phyloP scores from a whole-genome alignment of 2,329 filamentous ascomycete species.

The Pseudonectria foliicola region DNA sequence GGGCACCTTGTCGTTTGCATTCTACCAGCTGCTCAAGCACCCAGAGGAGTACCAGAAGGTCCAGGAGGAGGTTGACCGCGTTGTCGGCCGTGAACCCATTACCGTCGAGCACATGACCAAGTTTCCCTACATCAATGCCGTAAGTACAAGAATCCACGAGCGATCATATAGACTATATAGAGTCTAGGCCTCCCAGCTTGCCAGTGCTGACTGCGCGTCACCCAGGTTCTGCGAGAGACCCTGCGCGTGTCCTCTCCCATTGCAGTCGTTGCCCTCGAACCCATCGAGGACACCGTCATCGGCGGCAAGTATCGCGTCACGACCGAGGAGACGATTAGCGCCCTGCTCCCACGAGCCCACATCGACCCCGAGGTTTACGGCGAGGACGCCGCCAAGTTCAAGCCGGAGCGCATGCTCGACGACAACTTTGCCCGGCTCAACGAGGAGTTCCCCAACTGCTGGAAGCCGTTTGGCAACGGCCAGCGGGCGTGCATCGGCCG shows the following conservation, averaged over 20 bases:
- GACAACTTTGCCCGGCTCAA: slow-evolving; percentile 56
- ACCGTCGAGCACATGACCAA: slow-evolving; percentile 54
- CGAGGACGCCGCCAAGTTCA: slow-evolving; percentile 57
- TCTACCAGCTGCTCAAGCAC: slow-evolving; percentile 59
- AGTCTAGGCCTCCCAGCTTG: too few species aligned
- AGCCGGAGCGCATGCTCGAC: slow-evolving; percentile 65
- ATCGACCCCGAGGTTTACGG: slow-evolving; percentile 59
- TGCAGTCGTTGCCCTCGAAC: slow-evolving; percentile 46
- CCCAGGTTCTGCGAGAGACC: slow-evolving; percentile 53
- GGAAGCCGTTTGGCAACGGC: slow-evolving; percentile 72
- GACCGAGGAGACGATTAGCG: slow-evolving; percentile 41
- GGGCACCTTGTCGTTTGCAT: slow-evolving; percentile 57
- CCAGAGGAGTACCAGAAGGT: slow-evolving; percentile 53
- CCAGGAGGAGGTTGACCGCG: slow-evolving; percentile 59
- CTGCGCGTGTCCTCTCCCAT: slow-evolving; percentile 57
- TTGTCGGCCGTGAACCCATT: slow-evolving; percentile 53
- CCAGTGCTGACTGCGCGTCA: background rate
- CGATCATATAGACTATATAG: too few species aligned
- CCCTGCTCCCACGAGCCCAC: slow-evolving; percentile 49
- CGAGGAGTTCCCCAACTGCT: slow-evolving; percentile 53
- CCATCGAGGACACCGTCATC: slow-evolving; percentile 47
- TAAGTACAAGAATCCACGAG: slow-evolving; percentile 19
- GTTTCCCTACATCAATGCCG: slow-evolving; percentile 58
- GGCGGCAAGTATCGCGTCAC: slow-evolving; percentile 54
- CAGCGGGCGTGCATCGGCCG: slow-evolving; percentile 64